Evolutionary conservation across 306 rosid genomes (phyloP), one percentile per base, ranked within the genome.

Genomic region (Casuarina cunninghamiana): DNA sequence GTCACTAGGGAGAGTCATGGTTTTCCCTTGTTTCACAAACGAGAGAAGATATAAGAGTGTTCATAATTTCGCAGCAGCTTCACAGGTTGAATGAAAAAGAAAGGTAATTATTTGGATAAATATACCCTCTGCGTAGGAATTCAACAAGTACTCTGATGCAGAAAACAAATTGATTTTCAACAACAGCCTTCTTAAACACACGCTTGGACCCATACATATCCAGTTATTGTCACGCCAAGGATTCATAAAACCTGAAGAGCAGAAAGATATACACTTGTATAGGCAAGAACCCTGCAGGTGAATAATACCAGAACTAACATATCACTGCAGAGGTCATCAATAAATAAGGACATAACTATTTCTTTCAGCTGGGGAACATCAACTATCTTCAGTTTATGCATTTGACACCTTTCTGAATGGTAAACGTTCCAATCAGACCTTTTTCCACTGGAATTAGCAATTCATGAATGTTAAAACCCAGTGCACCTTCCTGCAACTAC

Each of bases 231-330:
- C 26, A 39, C 7, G 49, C 39, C 66, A 19, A 38, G 44, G 32
- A 26, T 26, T 26, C 32, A 26, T 26, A 26, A 26, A 26, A 26
- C 32, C 32, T 26, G 32, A 26, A 26, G 32, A 26, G 1, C 32
- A 26, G 32, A 26, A 26, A 26, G 62, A 55, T 55, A 26, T n/a
- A 35, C 62, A 35, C 62, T 55, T 5, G 19, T 55, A 26, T 55
- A n/a, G 62, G 12, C 62, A 55, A 55, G 35, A 55, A 55, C 8
- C 11, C 62, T 55, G 62, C 62, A 55, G 62, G 62, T 55, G 62
- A 21, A 6, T 7, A 19, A 3, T 55, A 55, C 62, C 62, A 55
- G 26, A 55, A 17, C 13, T 57, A n/a, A 26, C 9, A 17, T 8
- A 21, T 57, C 35, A 10, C 21, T 46, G 50, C 10, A 26, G 32